Base-by-base conservation (phyloP, 768 basidiomycete genomes). In the Ephemerocybe angulata region DNA sequence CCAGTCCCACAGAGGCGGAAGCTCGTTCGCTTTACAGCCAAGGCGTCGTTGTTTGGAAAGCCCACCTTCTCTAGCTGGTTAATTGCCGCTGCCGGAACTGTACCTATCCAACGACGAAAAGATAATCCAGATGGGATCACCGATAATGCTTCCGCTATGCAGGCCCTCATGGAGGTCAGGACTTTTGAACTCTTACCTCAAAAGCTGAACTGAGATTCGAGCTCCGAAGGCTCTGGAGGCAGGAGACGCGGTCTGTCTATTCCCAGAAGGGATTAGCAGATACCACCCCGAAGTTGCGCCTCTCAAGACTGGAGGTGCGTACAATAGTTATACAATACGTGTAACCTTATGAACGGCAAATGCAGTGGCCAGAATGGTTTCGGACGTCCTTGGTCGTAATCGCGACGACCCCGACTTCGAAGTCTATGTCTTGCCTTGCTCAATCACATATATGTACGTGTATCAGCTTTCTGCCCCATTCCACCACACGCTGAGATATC, bases 31-130 rank as follows among this genome's bases (percentile, higher is more conserved):
- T 71, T 95, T 38, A 95, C 93, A 0, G 93, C 93, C 11, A 95
- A 95, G 65, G 81, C 90, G 37, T 90, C 92, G 0, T 87, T 88
- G 61, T 95, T 95, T 62, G 89, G 90, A 2, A 84, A 79, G 40
- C 80, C 68, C 59, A 94, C 90, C 2, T 91, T 95, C 67, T 91
- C 88, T 7, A 90, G 87, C 58, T 93, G 93, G 92, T 78, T 95
- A 19, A 91, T 95, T 48, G 90, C 93, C 67, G 85, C 86, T 17
- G 88, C 88, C 10, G 93, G 93, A 12, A 93, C 93, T 1, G 80
- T 95, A 2, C 93, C 93, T 1, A 81, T 95, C 41, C 81, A 86
- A 64, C 77, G 93, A 55, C 77, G 82, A 50, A 91, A 87, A 59
- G 93, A 95, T 63, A 80, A 77, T 60, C 58, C 59, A 0, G 81